Evolutionary conservation across 352 stramenopile species (phyloP), one percentile per base, ranked within the genome.

Genomic region (Pythium phragmiticola): DNA sequence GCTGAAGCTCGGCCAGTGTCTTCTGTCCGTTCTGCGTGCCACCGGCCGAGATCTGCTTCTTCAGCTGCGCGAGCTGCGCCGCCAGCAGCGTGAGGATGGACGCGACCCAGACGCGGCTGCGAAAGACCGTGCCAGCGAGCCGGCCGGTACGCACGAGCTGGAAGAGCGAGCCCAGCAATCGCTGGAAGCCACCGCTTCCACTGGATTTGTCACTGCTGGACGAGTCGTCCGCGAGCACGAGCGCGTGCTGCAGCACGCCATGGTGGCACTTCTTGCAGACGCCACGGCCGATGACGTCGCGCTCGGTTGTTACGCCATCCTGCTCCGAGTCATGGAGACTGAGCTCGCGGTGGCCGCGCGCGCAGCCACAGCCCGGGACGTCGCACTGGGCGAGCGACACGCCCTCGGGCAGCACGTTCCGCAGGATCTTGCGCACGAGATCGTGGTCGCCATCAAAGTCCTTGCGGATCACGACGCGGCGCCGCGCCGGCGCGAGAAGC

Each of bases 1-100:
- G 70, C 30, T 67, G 71, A 17, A 86, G 47, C 63, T 91, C 82
- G 0, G 54, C 37, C 13, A 71, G 51, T 12, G 78, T 80, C 67
- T 86, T 85, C 52, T 90, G 78, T n/a, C 81, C 80, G 66, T 90
- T 88, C 39, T 87, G 74, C 21, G 81, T 79, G 21, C 82, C 77
- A 48, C 79, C 79, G 23, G 71, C 60, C 17, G 72, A 49, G 42
- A 87, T 79, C 34, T 89, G 84, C 16, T 71, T 70, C 57, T 78
- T 80, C 14, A 91, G 60, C 57, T 89, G 74, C 57, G 63, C 11
- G 12, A 88, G 55, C 49, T 90, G 62, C 33, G 55, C 57, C 7
- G 73, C 67, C 21, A 94, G 67, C 45, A 84, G 72, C n/a, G 77
- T 68, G 30, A 90, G 58, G 1, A 70, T 50, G 1, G 78, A 80